Conservation (phyloP, 2,329 filamentous ascomycete genomes). For the Stemphylium vesicarium region DNA sequence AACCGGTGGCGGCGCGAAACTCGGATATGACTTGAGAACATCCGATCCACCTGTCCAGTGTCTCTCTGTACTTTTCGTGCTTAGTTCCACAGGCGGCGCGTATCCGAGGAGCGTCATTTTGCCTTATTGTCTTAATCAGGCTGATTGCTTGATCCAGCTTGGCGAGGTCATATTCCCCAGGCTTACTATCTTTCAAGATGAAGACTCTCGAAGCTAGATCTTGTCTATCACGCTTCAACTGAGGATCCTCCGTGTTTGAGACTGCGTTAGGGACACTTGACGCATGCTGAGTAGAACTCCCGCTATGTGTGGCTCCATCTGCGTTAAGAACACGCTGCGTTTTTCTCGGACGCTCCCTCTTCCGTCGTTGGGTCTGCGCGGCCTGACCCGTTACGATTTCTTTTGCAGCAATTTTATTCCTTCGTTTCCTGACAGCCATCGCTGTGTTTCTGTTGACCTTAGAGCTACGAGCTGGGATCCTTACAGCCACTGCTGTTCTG, state of each 20-base stretch:
- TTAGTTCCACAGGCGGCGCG: not conserved
- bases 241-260: no score
- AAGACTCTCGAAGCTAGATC: not conserved
- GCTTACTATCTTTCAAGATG: not conserved
- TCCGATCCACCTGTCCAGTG: not conserved
- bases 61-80: not conserved
- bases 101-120: not conserved
- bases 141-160: not conserved
- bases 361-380: no score
- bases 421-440: not conserved
- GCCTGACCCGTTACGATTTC: no score
- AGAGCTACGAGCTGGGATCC: no score
- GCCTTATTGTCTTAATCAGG: not conserved
- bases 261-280: no score
- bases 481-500: not conserved
- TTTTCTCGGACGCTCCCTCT: no score
- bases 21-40: not conserved
- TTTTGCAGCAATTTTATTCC: not conserved
- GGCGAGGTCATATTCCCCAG: not conserved
- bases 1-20: not conserved
- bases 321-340: no score
- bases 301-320: no score
- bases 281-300: no score
- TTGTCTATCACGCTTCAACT: no score
- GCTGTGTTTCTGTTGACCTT: not conserved